Evolutionary conservation across 768 basidiomycete genomes (phyloP).

Genomic region (Tricholoma sp.): DNA sequence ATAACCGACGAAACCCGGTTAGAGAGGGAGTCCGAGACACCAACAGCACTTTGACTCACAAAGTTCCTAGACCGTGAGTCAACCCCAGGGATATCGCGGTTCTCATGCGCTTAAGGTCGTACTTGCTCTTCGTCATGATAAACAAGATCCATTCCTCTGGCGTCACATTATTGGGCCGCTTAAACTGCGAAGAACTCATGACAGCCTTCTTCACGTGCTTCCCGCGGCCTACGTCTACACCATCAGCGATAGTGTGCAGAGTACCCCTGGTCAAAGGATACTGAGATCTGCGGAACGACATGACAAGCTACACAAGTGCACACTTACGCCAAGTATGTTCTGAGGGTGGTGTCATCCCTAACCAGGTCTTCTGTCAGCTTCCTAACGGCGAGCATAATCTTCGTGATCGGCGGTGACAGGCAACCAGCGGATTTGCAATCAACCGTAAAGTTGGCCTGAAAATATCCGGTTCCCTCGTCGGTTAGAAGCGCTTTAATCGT

Average conservation of each 20-base stretch:
- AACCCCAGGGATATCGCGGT: background rate
- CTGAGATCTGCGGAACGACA: background rate
- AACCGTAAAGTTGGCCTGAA: conserved; percentile 8
- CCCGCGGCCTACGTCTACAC: background rate
- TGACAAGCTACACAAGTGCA: background rate
- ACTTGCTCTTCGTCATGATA: background rate
- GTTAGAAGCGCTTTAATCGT: background rate
- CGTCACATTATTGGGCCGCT: background rate
- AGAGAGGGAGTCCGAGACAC: background rate
- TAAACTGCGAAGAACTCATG: background rate
- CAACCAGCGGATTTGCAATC: background rate
- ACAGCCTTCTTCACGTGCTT: conserved; percentile 1
- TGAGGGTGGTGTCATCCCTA: background rate
- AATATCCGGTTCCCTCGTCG: conserved; percentile 6
- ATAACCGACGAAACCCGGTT: background rate
- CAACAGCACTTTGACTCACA: conserved; percentile 14
- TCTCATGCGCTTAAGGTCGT: background rate
- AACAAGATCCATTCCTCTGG: background rate
- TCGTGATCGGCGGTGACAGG: conserved; percentile 1
- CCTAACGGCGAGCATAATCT: conserved; percentile 1
- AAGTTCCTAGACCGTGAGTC: conserved; percentile 1
- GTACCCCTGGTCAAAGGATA: background rate
- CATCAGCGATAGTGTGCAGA: background rate
- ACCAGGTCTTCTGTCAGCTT: conserved; percentile 10
- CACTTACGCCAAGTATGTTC: conserved; percentile 8